Conservation (phyloP, 2,329 filamentous ascomycete species). For the Scedosporium aurantiacum region DNA sequence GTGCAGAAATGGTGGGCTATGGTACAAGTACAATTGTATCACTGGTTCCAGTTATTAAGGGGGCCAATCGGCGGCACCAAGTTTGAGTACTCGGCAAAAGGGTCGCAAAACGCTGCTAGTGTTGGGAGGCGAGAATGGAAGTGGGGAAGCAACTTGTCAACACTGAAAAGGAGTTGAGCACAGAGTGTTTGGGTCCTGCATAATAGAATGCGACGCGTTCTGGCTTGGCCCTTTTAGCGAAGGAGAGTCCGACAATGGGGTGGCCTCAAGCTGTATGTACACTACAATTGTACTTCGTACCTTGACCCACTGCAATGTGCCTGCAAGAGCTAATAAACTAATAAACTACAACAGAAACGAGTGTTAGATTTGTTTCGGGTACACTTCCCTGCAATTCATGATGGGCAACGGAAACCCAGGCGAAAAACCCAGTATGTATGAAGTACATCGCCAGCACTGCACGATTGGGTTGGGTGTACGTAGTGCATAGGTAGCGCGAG, state of each 20-base stretch:
- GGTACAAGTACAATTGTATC: neutral
- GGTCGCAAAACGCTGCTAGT: neutral
- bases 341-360: neutral
- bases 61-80: constrained; percentile 4
- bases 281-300: too few relatives aligned
- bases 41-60: constrained; percentile 1
- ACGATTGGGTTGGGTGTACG: too few relatives aligned
- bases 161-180: too few relatives aligned
- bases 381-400: neutral
- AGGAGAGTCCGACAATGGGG: too few relatives aligned
- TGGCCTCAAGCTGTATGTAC: too few relatives aligned
- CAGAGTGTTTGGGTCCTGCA: neutral
- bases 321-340: neutral
- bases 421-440: too few relatives aligned
- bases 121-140: constrained; percentile 3
- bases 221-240: too few relatives aligned
- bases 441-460: too few relatives aligned
- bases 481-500: too few relatives aligned
- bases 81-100: constrained; percentile 3
- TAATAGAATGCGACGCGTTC: neutral
- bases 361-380: neutral
- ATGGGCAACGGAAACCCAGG: neutral
- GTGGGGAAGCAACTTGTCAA: neutral
- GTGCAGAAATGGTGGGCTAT: too few relatives aligned
- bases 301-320: neutral